phyloP scores from a whole-genome alignment of 768 basidiomycete species.

The Sarcomyxa edulis region DNA sequence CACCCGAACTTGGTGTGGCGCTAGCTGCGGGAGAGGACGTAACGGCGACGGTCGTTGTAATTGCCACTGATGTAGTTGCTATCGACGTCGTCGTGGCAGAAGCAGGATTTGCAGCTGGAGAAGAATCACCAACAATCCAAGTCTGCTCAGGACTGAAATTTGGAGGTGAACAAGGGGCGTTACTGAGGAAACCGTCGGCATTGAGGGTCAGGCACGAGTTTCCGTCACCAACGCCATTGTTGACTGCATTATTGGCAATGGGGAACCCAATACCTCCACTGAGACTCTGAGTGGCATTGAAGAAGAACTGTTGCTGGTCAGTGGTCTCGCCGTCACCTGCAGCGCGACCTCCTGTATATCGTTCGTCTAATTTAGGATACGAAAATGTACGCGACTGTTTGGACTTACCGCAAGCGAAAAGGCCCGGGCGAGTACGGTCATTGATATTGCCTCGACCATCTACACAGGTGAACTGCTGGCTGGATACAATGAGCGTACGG shows the following conservation, averaged over 20 bases:
- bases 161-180: slow-evolving; percentile 20
- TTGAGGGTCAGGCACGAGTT: slow-evolving; percentile 20
- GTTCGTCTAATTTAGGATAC: background rate
- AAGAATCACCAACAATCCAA: slow-evolving; percentile 14
- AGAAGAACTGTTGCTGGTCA: slow-evolving; percentile 20
- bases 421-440: slow-evolving; percentile 16
- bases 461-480: slow-evolving; percentile 16
- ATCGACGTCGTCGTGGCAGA: too few relatives aligned
- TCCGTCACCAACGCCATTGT: slow-evolving; percentile 18
- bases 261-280: slow-evolving; percentile 18
- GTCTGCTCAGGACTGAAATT: slow-evolving; percentile 18
- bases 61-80: too few relatives aligned
- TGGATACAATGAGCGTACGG: slow-evolving; percentile 14
- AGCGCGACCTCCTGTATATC: slow-evolving; percentile 17
- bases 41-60: too few relatives aligned
- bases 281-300: slow-evolving; percentile 14
- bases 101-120: background rate
- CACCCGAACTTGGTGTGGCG: slow-evolving; percentile 1
- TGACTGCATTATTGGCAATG: slow-evolving; percentile 14
- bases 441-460: slow-evolving; percentile 16
- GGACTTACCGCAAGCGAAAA: slow-evolving; percentile 16
- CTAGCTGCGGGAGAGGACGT: too few relatives aligned
- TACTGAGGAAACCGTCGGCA: slow-evolving; percentile 18
- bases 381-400: background rate
- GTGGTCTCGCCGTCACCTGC: slow-evolving; percentile 20